A percentile compares a stretch with the other conserved stretches of the same genome.
phyloP scores from a whole-genome alignment of 202 grass and related monocot species.

The Miscanthus sacchariflorus region DNA sequence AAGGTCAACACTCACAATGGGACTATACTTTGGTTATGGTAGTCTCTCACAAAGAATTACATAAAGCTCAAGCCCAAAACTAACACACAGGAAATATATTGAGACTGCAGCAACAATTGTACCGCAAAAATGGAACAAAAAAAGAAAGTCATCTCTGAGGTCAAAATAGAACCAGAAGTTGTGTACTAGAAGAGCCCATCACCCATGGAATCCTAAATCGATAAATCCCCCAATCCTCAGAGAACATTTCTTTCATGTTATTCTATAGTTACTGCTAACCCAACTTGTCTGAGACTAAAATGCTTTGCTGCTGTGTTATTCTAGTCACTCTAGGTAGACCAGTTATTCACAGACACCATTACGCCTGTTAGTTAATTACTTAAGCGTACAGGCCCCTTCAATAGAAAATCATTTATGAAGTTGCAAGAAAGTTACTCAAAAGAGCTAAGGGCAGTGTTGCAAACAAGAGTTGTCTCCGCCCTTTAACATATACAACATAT shows the following conservation, averaged over 20 bases:
- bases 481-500: conserved; percentile 66
- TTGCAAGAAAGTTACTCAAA: conserved; percentile 7
- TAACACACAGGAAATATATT: conserved; percentile 4
- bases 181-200: background rate
- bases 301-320: background rate
- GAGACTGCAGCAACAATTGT: conserved; percentile 1
- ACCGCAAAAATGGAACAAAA: background rate
- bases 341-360: conserved; percentile 12
- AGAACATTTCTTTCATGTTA: background rate
- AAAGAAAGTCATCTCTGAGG: conserved; percentile 9
- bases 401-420: conserved; percentile 24
- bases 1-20: conserved; percentile 19
- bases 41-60: background rate
- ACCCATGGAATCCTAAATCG: background rate
- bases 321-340: conserved; percentile 15
- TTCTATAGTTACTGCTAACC: background rate
- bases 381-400: background rate
- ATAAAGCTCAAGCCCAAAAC: conserved; percentile 19
- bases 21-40: background rate
- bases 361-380: background rate
- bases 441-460: conserved; percentile 13
- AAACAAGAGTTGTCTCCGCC: conserved; percentile 24
- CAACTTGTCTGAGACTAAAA: background rate
- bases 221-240: background rate
- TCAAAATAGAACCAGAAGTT: conserved; percentile 23